A percentile compares a stretch with the other conserved stretches of the same genome.
phyloP scores from a whole-genome alignment of 345 rosid species.

The Bretschneidera sinensis region DNA sequence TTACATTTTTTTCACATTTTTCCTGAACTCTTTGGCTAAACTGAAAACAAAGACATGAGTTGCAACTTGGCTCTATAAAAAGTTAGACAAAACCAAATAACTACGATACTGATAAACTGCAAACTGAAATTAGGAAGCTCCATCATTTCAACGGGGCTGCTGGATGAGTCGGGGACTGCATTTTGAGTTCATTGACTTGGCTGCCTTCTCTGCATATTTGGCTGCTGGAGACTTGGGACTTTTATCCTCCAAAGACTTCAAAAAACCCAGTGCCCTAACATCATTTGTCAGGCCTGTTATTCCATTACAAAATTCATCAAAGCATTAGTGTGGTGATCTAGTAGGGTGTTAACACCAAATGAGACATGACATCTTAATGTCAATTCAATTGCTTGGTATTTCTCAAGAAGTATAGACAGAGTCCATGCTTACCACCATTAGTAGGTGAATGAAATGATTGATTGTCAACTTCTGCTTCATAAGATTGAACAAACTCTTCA shows the following conservation, averaged over 20 bases:
- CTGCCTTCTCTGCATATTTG: conserved; percentile 42
- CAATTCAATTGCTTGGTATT: background rate
- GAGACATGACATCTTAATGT: background rate
- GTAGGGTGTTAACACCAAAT: background rate
- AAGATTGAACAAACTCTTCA: conserved; percentile 31
- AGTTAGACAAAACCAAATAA: conserved; percentile 27
- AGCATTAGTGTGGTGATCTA: background rate
- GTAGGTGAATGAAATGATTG: conserved; percentile 19
- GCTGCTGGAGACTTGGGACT: conserved; percentile 19
- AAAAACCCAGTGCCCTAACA: conserved; percentile 21
- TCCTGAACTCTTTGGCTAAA: conserved; percentile 30
- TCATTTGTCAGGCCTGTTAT: conserved; percentile 29
- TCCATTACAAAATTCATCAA: background rate
- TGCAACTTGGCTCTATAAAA: conserved; percentile 44
- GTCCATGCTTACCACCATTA: conserved; percentile 15
- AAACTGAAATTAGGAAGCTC: conserved; percentile 12
- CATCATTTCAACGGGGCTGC: conserved; percentile 45
- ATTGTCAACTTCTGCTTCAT: conserved; percentile 18
- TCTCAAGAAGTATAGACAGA: too few relatives aligned
- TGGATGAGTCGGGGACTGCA: conserved; percentile 47
- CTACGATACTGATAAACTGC: conserved; percentile 25
- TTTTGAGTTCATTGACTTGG: conserved; percentile 34
- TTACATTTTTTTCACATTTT: too few relatives aligned
- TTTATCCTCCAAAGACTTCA: conserved; percentile 11
- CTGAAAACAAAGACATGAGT: conserved; percentile 14